Conservation (phyloP, 805 yeast genomes). For the Candida ficus region DNA sequence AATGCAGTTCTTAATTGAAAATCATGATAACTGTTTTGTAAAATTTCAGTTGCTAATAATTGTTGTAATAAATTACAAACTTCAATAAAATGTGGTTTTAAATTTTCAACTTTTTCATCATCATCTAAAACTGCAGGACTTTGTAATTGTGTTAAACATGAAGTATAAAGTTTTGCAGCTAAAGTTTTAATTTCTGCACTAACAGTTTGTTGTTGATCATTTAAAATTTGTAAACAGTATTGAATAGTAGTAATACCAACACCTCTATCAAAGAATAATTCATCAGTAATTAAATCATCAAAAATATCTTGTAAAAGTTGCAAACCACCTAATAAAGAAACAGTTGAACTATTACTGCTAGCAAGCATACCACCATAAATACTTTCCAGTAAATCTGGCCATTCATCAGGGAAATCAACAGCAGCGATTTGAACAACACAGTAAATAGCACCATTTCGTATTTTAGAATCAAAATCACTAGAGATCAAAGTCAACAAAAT, state of each 20-base stretch:
- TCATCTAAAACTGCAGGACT: conserved; percentile 42
- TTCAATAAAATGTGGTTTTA: conserved; percentile 19
- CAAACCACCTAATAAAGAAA: conserved; percentile 18
- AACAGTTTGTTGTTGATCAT: conserved; percentile 16
- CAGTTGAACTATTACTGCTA: conserved; percentile 1
- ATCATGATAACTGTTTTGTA: conserved; percentile 8
- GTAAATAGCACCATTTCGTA: conserved; percentile 64
- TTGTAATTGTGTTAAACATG: conserved; percentile 48
- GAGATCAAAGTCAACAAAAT: conserved; percentile 41
- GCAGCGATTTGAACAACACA: conserved; percentile 81
- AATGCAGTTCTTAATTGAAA: conserved; percentile 15
- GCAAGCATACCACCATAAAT: conserved; percentile 39
- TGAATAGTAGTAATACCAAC: conserved; percentile 51
- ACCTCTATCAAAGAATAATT: conserved; percentile 76
- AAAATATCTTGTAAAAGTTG: conserved; percentile 68
- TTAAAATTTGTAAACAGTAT: conserved; percentile 41
- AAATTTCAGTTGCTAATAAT: conserved; percentile 9
- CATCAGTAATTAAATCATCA: conserved; percentile 82
- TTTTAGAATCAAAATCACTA: conserved; percentile 47
- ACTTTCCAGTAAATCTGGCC: conserved; percentile 66
- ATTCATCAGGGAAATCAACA: conserved; percentile 91
- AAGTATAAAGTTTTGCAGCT: conserved; percentile 47
- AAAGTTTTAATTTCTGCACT: conserved; percentile 36
- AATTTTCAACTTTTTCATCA: conserved; percentile 28
- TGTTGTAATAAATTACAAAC: conserved; percentile 11